These are phyloP conservation scores for Arabidopsis lyrata DNA, from an alignment of 441 rosid species.

Conservation along the genomic window DNA sequence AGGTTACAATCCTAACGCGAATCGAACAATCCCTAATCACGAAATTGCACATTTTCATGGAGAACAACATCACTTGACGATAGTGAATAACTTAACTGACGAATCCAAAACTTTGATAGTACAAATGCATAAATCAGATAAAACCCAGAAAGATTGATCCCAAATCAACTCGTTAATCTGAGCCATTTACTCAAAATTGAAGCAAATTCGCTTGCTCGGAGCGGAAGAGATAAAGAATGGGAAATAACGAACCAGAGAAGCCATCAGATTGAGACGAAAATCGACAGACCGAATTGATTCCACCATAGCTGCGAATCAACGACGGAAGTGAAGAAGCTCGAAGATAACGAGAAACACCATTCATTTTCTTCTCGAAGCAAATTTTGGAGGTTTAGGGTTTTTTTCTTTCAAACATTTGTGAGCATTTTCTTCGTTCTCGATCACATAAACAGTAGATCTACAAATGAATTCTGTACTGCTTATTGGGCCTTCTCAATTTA, in stretches of 20 bases:
- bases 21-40: background rate
- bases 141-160: background rate
- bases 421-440: slow-evolving; percentile 16
- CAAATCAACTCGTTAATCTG: background rate
- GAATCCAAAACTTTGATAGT: background rate
- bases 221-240: too few relatives aligned
- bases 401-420: slow-evolving; percentile 1
- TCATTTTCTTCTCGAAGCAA: slow-evolving; percentile 43
- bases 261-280: slow-evolving; percentile 42
- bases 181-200: background rate
- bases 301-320: slow-evolving; percentile 46
- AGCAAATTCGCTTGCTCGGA: background rate
- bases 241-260: slow-evolving; percentile 46
- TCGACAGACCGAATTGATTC: slow-evolving; percentile 34
- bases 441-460: slow-evolving; percentile 7
- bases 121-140: background rate
- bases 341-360: slow-evolving; percentile 48
- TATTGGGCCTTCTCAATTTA: background rate
- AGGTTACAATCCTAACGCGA: background rate
- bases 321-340: slow-evolving; percentile 43
- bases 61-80: background rate
- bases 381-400: slow-evolving; percentile 42
- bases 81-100: background rate
- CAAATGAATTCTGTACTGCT: background rate
- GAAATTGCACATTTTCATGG: background rate